Evolutionary conservation across 345 rosid genomes (phyloP), one percentile per base, ranked within the genome.

Genomic region (Aurinia saxatilis): DNA sequence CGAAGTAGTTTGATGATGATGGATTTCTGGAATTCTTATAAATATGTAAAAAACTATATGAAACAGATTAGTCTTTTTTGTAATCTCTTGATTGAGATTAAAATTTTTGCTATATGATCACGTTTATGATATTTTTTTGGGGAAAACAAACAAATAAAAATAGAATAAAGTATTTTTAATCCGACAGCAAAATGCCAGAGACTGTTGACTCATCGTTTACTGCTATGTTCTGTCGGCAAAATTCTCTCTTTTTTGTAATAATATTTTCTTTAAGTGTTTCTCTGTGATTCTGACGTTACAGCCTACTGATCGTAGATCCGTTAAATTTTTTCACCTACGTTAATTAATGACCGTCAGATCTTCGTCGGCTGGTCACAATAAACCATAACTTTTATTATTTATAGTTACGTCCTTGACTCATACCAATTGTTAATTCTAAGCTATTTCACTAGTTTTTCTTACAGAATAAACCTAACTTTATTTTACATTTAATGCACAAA

Each of bases 281-380:
- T 37, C 53, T 62, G 19, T 13, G 39, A 14, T 37, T 19, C 41
- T 27, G 58, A 45, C 60, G 49, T 50, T 29, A 46, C 63, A 52
- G 23, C 67, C 58, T 35, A 15, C 30, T 21, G 12, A 14, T 55
- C 33, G 64, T 31, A 57, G 73, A 41, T 44, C 74, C 60, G 60
- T 67, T 55, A 36, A 33, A 60, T 5, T 30, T 56, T n/a, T 56
- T 40, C 46, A 35, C 27, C 42, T 55, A 36, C 51, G 14, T 16
- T 54, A 63, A 64, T 78, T 83, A 60, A 44, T 34, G 71, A 67
- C 85, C 85, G 72, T 69, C 46, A n/a, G 84, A 81, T 83, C 84
- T 37, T 40, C 73, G 67, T 75, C 64, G 76, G 70, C 73, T 68
- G 47, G 23, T 52, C 46, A 34, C 13, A 34, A 33, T 59, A 21